phyloP scores from a whole-genome alignment of 176 grass and related monocot species.

The Musa itinerans region DNA sequence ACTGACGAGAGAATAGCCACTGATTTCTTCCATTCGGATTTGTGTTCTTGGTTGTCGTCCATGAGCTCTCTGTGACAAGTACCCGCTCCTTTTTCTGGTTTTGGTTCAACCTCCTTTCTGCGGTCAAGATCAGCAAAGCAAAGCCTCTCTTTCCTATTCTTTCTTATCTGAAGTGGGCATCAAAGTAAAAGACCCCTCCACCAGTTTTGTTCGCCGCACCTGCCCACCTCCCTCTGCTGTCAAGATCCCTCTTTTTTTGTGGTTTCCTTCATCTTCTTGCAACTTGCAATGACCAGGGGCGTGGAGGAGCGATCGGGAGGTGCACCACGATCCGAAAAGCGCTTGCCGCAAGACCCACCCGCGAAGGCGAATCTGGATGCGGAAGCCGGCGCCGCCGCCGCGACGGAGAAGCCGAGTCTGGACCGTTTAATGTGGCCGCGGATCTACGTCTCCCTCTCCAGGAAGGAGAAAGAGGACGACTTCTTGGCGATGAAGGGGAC shows the following conservation, averaged over 20 bases:
- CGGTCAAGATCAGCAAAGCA: no score
- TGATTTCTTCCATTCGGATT: no score
- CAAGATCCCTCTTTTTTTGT: not conserved
- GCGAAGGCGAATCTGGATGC: slow-evolving; percentile 6
- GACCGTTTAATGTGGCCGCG: slow-evolving; percentile 52
- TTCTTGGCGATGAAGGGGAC: slow-evolving; percentile 89
- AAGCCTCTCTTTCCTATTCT: no score
- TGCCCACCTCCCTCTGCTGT: not conserved
- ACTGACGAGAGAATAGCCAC: no score
- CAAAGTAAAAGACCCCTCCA: no score
- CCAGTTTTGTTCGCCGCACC: not conserved
- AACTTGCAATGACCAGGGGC: slow-evolving; percentile 12
- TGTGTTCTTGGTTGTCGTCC: no score
- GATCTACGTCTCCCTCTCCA: slow-evolving; percentile 57
- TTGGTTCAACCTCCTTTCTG: no score
- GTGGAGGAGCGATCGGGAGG: slow-evolving; percentile 10
- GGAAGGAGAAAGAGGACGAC: slow-evolving; percentile 97
- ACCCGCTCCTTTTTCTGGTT: no score
- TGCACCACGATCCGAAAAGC: slow-evolving; percentile 4
- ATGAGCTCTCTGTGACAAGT: no score
- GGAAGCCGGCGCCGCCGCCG: not conserved
- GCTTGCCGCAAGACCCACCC: not conserved
- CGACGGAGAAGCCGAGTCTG: not conserved
- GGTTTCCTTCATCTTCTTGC: not conserved
- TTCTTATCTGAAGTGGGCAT: no score